phyloP scores from a whole-genome alignment of 2,329 filamentous ascomycete species.

The Polychaeton citri region DNA sequence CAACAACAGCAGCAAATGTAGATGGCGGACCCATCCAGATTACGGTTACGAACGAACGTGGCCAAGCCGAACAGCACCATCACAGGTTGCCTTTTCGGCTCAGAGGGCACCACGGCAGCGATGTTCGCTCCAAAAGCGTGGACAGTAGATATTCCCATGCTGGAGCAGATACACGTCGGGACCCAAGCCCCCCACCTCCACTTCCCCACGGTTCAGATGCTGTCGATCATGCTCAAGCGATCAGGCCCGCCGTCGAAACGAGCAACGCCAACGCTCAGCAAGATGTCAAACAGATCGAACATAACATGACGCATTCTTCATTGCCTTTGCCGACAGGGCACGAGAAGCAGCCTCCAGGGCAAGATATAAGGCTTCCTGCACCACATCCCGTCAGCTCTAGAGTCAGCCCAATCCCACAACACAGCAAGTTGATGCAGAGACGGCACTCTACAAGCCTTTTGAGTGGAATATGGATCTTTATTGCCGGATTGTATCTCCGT shows the following conservation, averaged over 20 bases:
- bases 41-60: constrained; percentile 57
- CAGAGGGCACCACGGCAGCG: constrained; percentile 7
- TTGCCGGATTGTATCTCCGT: constrained; percentile 75
- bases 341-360: constrained; percentile 26
- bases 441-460: constrained; percentile 47
- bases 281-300: constrained; percentile 24
- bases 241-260: neutral
- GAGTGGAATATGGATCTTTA: constrained; percentile 77
- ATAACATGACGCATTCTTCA: constrained; percentile 24
- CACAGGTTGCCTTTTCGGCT: constrained; percentile 17
- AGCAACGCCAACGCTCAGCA: constrained; percentile 13
- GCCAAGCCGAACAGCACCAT: constrained; percentile 22
- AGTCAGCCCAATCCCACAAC: constrained; percentile 35
- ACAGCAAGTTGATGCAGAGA: constrained; percentile 22
- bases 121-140: constrained; percentile 5
- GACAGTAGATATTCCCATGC: neutral
- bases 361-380: constrained; percentile 30
- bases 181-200: neutral
- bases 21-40: constrained; percentile 49
- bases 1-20: neutral
- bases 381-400: constrained; percentile 26
- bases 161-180: neutral
- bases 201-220: neutral
- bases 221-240: neutral
- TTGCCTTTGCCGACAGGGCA: constrained; percentile 27